These are phyloP conservation scores for Chlamydomonas reinhardtii DNA, from an alignment of 163 green algal genomes.

Conservation along the genomic window DNA sequence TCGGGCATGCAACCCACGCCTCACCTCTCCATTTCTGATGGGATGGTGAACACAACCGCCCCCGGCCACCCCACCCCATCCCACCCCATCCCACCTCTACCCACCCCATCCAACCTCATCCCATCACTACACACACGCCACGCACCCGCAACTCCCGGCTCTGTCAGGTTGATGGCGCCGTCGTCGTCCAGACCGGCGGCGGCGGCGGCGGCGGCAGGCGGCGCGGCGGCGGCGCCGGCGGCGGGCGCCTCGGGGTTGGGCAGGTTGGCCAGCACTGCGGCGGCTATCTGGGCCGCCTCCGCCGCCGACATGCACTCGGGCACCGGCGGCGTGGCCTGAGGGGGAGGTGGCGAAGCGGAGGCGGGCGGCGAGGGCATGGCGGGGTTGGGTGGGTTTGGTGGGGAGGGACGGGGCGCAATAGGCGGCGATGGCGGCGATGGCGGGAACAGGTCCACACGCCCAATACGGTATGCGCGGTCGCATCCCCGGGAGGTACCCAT, in stretches of 20 bases:
- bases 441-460: too few species aligned
- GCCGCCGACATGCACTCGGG: background rate
- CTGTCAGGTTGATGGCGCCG: background rate
- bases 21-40: too few species aligned
- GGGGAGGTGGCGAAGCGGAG: background rate
- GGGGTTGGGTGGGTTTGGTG: background rate
- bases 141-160: background rate
- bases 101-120: background rate
- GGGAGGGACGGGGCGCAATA: too few species aligned
- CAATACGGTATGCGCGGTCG: too few species aligned
- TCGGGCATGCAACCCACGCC: too few species aligned
- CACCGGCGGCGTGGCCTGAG: constrained; percentile 13
- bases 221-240: background rate
- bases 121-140: too few species aligned
- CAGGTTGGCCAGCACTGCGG: background rate
- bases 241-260: background rate
- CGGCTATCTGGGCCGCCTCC: constrained; percentile 18
- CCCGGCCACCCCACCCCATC: too few species aligned
- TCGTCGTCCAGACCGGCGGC: background rate
- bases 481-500: too few species aligned
- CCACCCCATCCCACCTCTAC: too few species aligned
- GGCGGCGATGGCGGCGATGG: too few species aligned
- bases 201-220: background rate
- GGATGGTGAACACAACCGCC: too few species aligned
- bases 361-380: background rate